Evolutionary conservation across 495 filamentous ascomycete genomes (phyloP).

Genomic region (Penicillium paradoxum): DNA sequence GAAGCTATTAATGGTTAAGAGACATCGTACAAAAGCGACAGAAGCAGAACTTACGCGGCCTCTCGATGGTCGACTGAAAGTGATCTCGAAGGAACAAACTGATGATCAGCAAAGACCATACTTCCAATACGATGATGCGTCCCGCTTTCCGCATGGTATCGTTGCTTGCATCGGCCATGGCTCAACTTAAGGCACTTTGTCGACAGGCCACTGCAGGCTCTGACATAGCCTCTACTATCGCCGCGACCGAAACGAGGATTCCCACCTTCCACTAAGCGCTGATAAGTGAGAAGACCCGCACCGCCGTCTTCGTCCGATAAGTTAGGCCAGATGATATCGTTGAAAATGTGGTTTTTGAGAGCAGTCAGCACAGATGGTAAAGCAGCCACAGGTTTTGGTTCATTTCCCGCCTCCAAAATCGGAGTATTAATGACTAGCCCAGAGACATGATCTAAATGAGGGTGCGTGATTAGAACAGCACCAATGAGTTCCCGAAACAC

Average conservation of each 20-base stretch:
- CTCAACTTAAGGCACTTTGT: slow-evolving; percentile 76
- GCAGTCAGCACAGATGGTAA: slow-evolving; percentile 80
- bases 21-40: too few species aligned
- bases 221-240: slow-evolving; percentile 71
- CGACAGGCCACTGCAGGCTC: slow-evolving; percentile 73
- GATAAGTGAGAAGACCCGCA: slow-evolving; percentile 85
- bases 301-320: slow-evolving; percentile 94
- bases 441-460: slow-evolving; percentile 89
- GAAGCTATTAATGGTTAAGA: slow-evolving; percentile 14
- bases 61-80: slow-evolving; percentile 32
- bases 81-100: slow-evolving; percentile 26
- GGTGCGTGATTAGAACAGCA: slow-evolving; percentile 86
- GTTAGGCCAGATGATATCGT: slow-evolving; percentile 97
- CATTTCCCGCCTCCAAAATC: slow-evolving; percentile 62
- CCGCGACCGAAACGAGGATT: slow-evolving; percentile 74
- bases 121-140: slow-evolving; percentile 57
- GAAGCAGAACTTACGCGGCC: slow-evolving; percentile 20
- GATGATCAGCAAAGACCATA: slow-evolving; percentile 36
- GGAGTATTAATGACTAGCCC: slow-evolving; percentile 92
- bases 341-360: slow-evolving; percentile 91
- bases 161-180: slow-evolving; percentile 81
- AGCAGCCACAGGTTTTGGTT: slow-evolving; percentile 78
- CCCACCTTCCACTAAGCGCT: slow-evolving; percentile 81
- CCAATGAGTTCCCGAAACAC: slow-evolving; percentile 74
- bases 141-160: slow-evolving; percentile 41